These are phyloP conservation scores for Fusarium sterilihyphosum DNA, from an alignment of 2,329 filamentous ascomycete genomes.

Conservation along the genomic window DNA sequence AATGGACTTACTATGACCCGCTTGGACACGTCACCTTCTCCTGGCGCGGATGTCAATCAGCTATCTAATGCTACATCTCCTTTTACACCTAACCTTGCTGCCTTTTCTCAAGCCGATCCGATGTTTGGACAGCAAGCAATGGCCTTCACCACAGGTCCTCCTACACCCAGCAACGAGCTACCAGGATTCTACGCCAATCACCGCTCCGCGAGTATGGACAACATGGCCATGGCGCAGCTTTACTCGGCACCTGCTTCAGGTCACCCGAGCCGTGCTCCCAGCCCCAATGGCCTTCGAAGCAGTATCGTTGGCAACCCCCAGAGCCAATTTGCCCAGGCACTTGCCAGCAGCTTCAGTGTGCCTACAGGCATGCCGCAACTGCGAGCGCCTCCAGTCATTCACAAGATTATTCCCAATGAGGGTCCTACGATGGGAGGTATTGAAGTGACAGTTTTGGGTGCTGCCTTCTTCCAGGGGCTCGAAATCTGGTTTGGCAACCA, in stretches of 20 bases:
- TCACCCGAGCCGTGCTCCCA: conserved; percentile 81
- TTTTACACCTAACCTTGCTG: conserved; percentile 59
- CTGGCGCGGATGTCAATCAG: conserved; percentile 51
- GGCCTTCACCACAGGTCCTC: conserved; percentile 66
- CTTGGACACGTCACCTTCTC: conserved; percentile 68
- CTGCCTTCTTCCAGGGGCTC: conserved; percentile 78
- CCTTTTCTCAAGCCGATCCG: conserved; percentile 58
- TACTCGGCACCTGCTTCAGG: conserved; percentile 78
- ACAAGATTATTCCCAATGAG: conserved; percentile 84
- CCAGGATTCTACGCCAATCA: conserved; percentile 65
- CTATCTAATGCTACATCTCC: conserved; percentile 59
- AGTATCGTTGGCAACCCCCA: conserved; percentile 54
- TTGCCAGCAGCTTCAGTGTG: conserved; percentile 59
- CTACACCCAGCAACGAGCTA: conserved; percentile 74
- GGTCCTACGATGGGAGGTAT: conserved; percentile 85
- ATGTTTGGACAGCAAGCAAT: conserved; percentile 55
- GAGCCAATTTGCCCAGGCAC: conserved; percentile 58
- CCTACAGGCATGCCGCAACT: conserved; percentile 61
- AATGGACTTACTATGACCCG: conserved; percentile 83
- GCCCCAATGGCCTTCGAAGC: conserved; percentile 67
- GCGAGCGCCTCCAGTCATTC: conserved; percentile 68
- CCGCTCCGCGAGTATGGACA: conserved; percentile 73
- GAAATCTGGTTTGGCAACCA: conserved; percentile 84
- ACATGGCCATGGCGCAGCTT: conserved; percentile 69
- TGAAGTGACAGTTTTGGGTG: conserved; percentile 86